Percentiles rank a stretch among this genome's conserved stretches.
phyloP scores from a whole-genome alignment of 2,329 filamentous ascomycete genomes.

The Fusarium poae region DNA sequence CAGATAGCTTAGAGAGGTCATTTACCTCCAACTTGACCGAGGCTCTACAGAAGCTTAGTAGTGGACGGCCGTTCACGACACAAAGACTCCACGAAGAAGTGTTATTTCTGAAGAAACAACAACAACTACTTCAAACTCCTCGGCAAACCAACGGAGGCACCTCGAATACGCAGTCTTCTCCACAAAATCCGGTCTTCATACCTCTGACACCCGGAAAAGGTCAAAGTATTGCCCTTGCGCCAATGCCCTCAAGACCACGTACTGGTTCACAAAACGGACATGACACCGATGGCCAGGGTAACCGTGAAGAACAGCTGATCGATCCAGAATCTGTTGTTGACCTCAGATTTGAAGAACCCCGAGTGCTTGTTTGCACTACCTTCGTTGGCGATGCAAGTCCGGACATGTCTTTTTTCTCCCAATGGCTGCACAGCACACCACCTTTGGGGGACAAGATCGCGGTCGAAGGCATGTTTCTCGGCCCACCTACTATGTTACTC shows the following conservation, averaged over 20 bases:
- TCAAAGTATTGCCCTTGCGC: conserved; percentile 66
- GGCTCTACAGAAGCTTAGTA: conserved; percentile 66
- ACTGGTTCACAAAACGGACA: conserved; percentile 49
- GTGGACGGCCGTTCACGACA: conserved; percentile 67
- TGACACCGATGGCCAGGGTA: conserved; percentile 44
- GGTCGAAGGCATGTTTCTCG: conserved; percentile 76
- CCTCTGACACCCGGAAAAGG: conserved; percentile 67
- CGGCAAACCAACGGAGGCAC: conserved; percentile 62
- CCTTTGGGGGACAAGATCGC: conserved; percentile 69
- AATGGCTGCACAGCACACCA: conserved; percentile 73
- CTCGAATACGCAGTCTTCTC: conserved; percentile 51
- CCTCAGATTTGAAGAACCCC: conserved; percentile 71
- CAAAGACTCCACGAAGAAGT: conserved; percentile 70
- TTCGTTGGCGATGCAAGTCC: conserved; percentile 75
- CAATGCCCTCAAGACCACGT: conserved; percentile 55
- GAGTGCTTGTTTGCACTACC: conserved; percentile 75
- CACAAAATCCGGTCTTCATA: conserved; percentile 65
- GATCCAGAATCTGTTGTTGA: conserved; percentile 64
- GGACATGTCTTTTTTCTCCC: conserved; percentile 75
- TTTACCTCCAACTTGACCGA: conserved; percentile 71
- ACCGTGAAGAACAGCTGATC: conserved; percentile 58
- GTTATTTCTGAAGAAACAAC: conserved; percentile 59
- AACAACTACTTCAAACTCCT: conserved; percentile 58
- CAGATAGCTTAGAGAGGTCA: conserved; percentile 62
- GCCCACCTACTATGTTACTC: conserved; percentile 74